Conservation (phyloP, 2,329 filamentous ascomycete genomes). For the Aschersonia sp. region DNA sequence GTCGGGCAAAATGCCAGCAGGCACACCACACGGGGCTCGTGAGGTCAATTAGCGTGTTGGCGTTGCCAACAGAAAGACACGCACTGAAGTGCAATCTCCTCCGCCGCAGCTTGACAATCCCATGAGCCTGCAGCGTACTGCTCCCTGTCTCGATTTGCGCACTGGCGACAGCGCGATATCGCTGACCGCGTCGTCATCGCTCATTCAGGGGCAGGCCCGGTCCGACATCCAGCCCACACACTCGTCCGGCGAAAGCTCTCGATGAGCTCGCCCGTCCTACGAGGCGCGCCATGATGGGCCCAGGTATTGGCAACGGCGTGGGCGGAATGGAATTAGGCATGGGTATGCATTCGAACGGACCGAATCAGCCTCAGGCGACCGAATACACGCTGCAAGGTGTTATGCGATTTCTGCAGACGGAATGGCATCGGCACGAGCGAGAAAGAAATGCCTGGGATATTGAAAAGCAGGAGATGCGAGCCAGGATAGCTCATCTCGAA, state of each 20-base stretch:
- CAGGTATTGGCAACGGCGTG: conserved; percentile 29
- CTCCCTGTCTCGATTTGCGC: too few species aligned
- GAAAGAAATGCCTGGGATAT: conserved; percentile 99
- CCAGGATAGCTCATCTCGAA: conserved; percentile 86
- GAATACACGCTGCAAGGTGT: conserved; percentile 60
- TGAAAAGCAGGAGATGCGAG: conserved; percentile 97
- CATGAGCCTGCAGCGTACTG: too few species aligned
- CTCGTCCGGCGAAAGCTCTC: conserved; percentile 15
- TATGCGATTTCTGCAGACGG: conserved; percentile 97
- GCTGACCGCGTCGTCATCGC: too few species aligned
- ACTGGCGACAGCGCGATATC: too few species aligned
- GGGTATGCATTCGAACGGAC: conserved; percentile 29
- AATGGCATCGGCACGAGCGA: conserved; percentile 97
- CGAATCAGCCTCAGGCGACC: conserved; percentile 41
- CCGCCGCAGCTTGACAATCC: too few species aligned
- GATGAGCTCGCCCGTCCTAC: conserved; percentile 21
- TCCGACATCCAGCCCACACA: conserved; percentile 4
- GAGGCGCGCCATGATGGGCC: conserved; percentile 25
- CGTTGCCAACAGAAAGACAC: too few species aligned
- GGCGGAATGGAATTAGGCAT: conserved; percentile 31
- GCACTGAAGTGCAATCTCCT: too few species aligned
- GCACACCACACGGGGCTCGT: background rate
- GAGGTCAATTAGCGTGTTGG: background rate
- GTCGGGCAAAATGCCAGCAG: background rate
- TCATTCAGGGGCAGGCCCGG: too few species aligned